These are phyloP conservation scores for Blastobotrys americana DNA, from an alignment of 805 yeast species.

Conservation along the genomic window DNA sequence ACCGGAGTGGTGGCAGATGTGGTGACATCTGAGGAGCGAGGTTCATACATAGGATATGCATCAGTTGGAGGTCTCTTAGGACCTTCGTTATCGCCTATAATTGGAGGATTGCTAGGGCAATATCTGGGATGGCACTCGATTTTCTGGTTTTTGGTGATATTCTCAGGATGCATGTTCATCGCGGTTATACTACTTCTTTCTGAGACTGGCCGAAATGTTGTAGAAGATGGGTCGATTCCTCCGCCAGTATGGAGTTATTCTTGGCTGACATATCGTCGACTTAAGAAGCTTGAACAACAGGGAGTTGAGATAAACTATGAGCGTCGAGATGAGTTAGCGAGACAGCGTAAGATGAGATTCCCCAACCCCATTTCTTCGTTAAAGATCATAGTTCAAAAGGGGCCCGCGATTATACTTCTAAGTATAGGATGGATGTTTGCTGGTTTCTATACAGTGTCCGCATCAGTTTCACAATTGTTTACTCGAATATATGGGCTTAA, in stretches of 20 bases:
- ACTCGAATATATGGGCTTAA: slow-evolving; percentile 43
- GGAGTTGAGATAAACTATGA: neutral
- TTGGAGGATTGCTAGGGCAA: slow-evolving; percentile 46
- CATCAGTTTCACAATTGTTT: slow-evolving; percentile 41
- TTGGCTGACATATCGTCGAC: neutral
- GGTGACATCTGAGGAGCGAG: slow-evolving; percentile 58
- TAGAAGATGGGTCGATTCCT: slow-evolving; percentile 62
- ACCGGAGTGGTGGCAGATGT: slow-evolving; percentile 72
- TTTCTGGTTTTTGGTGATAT: slow-evolving; percentile 60
- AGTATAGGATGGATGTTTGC: slow-evolving; percentile 61
- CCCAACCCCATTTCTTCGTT: slow-evolving; percentile 32
- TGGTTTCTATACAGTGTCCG: slow-evolving; percentile 56
- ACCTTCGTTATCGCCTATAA: slow-evolving; percentile 82
- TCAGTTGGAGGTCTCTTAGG: slow-evolving; percentile 54
- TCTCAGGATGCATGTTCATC: slow-evolving; percentile 41
- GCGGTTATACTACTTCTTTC: slow-evolving; percentile 44
- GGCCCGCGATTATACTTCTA: slow-evolving; percentile 42
- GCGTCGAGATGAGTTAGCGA: slow-evolving; percentile 11
- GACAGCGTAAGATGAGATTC: slow-evolving; percentile 13
- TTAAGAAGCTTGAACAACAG: neutral
- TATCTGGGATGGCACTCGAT: slow-evolving; percentile 59
- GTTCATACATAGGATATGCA: slow-evolving; percentile 56
- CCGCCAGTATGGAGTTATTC: slow-evolving; percentile 35
- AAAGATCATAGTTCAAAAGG: slow-evolving; percentile 37
- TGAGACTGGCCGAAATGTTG: slow-evolving; percentile 65